Conservation (phyloP, 306 rosid species). For the Rosa lucieae region DNA sequence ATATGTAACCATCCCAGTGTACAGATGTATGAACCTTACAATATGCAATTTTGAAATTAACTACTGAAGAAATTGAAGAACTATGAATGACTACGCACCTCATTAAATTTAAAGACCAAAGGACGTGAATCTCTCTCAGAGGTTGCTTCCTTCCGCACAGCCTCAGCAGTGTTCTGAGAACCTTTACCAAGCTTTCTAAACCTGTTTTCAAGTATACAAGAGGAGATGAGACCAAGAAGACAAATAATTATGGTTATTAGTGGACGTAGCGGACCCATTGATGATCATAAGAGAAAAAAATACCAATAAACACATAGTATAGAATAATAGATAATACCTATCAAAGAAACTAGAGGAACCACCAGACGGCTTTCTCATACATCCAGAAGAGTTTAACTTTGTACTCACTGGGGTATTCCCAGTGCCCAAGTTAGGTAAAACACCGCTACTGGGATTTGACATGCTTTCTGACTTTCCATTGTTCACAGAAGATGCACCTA, state of each 20-base stretch:
- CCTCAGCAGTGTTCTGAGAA: slow-evolving; percentile 39
- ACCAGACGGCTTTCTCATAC: slow-evolving; percentile 41
- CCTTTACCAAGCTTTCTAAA: slow-evolving; percentile 59
- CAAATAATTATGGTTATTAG: slow-evolving; percentile 11
- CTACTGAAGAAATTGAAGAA: slow-evolving; percentile 7
- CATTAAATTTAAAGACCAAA: slow-evolving; percentile 76
- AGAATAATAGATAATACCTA: slow-evolving; percentile 49
- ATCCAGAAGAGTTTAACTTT: slow-evolving; percentile 41
- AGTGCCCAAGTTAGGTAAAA: slow-evolving; percentile 31
- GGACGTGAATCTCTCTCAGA: slow-evolving; percentile 61
- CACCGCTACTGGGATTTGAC: slow-evolving; percentile 38
- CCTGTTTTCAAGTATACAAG: slow-evolving; percentile 42
- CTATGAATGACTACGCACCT: slow-evolving; percentile 45
- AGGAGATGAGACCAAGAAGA: slow-evolving; percentile 24
- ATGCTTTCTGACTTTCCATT: slow-evolving; percentile 35
- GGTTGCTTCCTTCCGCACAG: slow-evolving; percentile 51
- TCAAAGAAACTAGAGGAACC: slow-evolving; percentile 65
- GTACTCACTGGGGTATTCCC: slow-evolving; percentile 25
- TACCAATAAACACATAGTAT: not conserved
- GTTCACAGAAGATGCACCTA: slow-evolving; percentile 30
- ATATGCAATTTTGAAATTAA: slow-evolving; percentile 13
- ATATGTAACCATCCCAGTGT: slow-evolving; percentile 6
- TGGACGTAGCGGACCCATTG: not conserved
- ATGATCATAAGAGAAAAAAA: not conserved
- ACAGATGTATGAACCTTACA: slow-evolving; percentile 12